Evolutionary conservation across 2,329 filamentous ascomycete species (phyloP).

Genomic region (Sclerotinia glacialis): DNA sequence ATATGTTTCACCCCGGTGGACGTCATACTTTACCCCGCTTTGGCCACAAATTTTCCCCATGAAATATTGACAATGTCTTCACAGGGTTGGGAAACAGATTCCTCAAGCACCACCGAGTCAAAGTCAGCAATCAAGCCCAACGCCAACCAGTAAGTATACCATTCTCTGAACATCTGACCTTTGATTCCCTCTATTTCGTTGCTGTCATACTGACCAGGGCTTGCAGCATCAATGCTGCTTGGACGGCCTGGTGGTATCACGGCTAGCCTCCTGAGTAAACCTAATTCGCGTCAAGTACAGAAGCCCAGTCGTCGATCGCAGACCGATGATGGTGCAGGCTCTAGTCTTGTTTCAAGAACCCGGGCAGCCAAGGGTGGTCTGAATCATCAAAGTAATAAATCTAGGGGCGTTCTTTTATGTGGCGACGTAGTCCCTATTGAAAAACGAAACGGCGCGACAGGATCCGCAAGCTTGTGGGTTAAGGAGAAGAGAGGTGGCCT

Average conservation of each 20-base stretch:
- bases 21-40: neutral
- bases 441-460: conserved; percentile 88
- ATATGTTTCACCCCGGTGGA: neutral
- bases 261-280: conserved; percentile 79
- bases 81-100: conserved; percentile 28
- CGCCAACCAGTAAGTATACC: conserved; percentile 33
- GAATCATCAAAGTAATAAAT: conserved; percentile 66
- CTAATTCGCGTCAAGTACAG: conserved; percentile 54
- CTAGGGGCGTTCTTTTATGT: conserved; percentile 84
- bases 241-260: conserved; percentile 70
- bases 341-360: conserved; percentile 44
- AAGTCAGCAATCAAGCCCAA: conserved; percentile 36
- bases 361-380: conserved; percentile 50
- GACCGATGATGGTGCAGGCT: conserved; percentile 57
- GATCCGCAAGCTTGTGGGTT: conserved; percentile 94
- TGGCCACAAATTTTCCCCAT: neutral
- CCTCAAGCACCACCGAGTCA: conserved; percentile 28
- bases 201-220: conserved; percentile 18
- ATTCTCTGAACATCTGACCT: too few relatives aligned
- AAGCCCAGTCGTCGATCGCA: conserved; percentile 55
- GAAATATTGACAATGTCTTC: conserved; percentile 4
- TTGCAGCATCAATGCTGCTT: conserved; percentile 58
- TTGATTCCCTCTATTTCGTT: neutral
- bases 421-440: conserved; percentile 98
- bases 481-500: conserved; percentile 93